Percentiles rank a stretch among this genome's conserved stretches.
phyloP scores from a whole-genome alignment of 345 rosid genomes.

The Populus ilicifolia region DNA sequence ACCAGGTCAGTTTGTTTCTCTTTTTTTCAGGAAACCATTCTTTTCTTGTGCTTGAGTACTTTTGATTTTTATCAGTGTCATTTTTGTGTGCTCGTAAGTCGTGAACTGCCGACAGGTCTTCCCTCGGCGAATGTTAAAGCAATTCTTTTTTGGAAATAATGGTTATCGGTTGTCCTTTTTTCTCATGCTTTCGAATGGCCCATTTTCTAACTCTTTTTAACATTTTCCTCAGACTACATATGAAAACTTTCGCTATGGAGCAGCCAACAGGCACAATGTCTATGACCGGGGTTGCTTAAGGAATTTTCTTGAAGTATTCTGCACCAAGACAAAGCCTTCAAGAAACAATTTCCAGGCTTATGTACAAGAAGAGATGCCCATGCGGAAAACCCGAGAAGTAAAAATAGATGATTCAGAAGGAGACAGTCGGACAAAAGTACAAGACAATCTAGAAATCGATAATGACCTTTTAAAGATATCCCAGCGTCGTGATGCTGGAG shows the following conservation, averaged over 20 bases:
- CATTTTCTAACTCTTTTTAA: conserved; percentile 3
- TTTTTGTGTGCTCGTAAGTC: no score
- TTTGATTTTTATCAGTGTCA: neutral
- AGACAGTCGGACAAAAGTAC: conserved; percentile 34
- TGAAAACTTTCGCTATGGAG: conserved; percentile 43
- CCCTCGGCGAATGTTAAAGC: neutral
- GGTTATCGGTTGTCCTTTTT: neutral
- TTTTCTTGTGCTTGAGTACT: neutral
- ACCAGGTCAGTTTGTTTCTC: conserved; percentile 38
- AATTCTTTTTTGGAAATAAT: neutral
- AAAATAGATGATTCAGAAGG: conserved; percentile 15
- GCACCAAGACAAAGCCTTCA: conserved; percentile 38
- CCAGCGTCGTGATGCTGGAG: conserved; percentile 31
- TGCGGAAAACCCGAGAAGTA: conserved; percentile 5
- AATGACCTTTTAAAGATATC: conserved; percentile 46
- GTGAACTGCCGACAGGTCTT: no score
- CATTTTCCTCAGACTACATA: conserved; percentile 41
- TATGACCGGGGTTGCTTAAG: conserved; percentile 36
- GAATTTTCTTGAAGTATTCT: conserved; percentile 44
- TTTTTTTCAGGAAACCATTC: neutral
- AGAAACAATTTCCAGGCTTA: conserved; percentile 35
- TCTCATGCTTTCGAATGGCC: neutral
- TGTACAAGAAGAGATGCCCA: conserved; percentile 22
- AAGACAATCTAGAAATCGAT: conserved; percentile 45
- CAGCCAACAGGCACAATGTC: conserved; percentile 17